Conservation (phyloP, 78 protist genomes). For the Dictyostelium firmibasis region DNA sequence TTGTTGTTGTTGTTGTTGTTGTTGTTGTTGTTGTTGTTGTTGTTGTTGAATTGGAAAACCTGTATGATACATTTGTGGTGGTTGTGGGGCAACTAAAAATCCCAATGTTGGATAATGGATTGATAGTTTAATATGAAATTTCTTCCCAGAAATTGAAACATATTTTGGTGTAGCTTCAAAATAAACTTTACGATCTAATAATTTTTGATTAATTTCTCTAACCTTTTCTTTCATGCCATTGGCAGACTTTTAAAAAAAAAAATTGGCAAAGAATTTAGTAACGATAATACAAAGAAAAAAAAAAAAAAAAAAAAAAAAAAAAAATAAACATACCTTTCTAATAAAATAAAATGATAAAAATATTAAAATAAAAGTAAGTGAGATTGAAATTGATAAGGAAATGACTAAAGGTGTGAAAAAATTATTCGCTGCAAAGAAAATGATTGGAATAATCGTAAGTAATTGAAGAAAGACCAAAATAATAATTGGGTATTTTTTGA, state of each 20-base stretch:
- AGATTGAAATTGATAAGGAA: not conserved
- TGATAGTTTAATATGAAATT: not conserved
- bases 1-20: not conserved
- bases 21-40: not conserved
- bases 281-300: too few species aligned
- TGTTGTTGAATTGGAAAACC: not conserved
- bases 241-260: not conserved
- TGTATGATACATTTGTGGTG: constrained; percentile 11
- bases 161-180: not conserved
- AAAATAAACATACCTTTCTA: not conserved
- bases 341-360: not conserved
- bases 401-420: not conserved
- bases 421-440: not conserved
- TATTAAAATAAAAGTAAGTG: not conserved
- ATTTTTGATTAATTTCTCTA: not conserved
- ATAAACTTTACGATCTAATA: not conserved
- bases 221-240: not conserved
- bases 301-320: too few species aligned
- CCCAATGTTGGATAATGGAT: not conserved
- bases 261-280: not conserved
- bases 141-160: not conserved
- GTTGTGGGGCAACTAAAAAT: not conserved
- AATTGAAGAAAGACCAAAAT: not conserved
- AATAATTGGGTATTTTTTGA: not conserved
- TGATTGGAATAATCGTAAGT: not conserved